A percentile compares a stretch with the other conserved stretches of the same genome.
These are phyloP conservation scores for Beauveria scarabaeidicola DNA, from an alignment of 2,329 filamentous ascomycete species.

Conservation along the genomic window DNA sequence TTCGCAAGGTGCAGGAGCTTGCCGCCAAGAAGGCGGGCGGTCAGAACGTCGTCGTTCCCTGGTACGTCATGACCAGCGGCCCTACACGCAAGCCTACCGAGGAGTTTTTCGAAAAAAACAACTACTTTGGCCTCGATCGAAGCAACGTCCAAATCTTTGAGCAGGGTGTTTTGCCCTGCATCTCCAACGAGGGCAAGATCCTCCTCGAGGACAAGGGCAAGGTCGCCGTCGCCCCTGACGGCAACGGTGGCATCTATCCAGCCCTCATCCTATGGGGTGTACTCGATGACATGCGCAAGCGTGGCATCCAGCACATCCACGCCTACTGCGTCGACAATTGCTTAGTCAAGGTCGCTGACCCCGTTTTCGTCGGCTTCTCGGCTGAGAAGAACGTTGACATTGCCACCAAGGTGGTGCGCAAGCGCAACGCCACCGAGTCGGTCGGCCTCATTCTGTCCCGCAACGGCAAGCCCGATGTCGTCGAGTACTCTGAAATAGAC, in stretches of 20 bases:
- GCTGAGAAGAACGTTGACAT: slow-evolving; percentile 86
- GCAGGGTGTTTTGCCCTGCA: slow-evolving; percentile 92
- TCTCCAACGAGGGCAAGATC: slow-evolving; percentile 97
- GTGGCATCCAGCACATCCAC: slow-evolving; percentile 90
- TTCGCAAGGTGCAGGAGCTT: slow-evolving; percentile 74
- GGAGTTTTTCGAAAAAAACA: slow-evolving; percentile 81
- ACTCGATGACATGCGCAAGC: slow-evolving; percentile 77
- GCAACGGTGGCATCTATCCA: slow-evolving; percentile 94
- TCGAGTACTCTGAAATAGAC: slow-evolving; percentile 98
- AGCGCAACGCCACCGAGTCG: slow-evolving; percentile 91
- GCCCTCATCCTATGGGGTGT: slow-evolving; percentile 75
- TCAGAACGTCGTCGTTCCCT: slow-evolving; percentile 63
- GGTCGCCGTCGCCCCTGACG: slow-evolving; percentile 91
- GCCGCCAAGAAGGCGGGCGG: slow-evolving; percentile 59
- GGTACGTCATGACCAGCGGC: slow-evolving; percentile 99
- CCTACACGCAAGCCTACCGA: slow-evolving; percentile 89
- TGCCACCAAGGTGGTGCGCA: slow-evolving; percentile 97
- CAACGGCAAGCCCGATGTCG: slow-evolving; percentile 93
- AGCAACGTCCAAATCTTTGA: slow-evolving; percentile 90
- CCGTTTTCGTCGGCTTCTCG: slow-evolving; percentile 88
- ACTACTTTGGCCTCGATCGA: slow-evolving; percentile 80
- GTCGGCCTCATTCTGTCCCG: slow-evolving; percentile 91
- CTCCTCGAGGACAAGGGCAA: slow-evolving; percentile 82
- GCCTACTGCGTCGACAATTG: slow-evolving; percentile 99
- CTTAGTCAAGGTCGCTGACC: slow-evolving; percentile 96